These are phyloP conservation scores for Coemansia sp. DNA, from an alignment of 192 early-diverging fungal genomes.

Conservation along the genomic window DNA sequence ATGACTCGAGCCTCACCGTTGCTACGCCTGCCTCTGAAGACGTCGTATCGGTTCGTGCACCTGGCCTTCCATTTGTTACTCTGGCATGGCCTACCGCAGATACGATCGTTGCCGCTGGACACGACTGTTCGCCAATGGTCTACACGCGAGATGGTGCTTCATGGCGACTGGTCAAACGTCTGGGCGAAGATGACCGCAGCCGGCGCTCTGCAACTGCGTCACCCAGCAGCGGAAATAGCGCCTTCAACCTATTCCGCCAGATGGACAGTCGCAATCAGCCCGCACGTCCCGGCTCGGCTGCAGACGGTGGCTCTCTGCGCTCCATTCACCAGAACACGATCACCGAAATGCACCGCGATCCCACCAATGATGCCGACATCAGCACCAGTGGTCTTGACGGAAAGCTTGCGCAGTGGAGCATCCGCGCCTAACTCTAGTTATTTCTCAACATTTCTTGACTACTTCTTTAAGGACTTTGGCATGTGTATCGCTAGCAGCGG, in stretches of 20 bases:
- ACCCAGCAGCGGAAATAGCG: slow-evolving; percentile 63
- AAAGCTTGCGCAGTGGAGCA: slow-evolving; percentile 46
- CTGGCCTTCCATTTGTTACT: slow-evolving; percentile 73
- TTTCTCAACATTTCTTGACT: background rate
- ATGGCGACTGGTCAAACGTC: slow-evolving; percentile 57
- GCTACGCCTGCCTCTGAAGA: slow-evolving; percentile 65
- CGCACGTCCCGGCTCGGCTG: slow-evolving; percentile 15
- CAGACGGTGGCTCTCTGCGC: slow-evolving; percentile 59
- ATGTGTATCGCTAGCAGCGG: background rate
- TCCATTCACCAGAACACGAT: slow-evolving; percentile 98
- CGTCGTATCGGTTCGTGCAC: slow-evolving; percentile 60
- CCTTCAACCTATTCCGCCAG: slow-evolving; percentile 82
- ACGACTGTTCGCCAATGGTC: slow-evolving; percentile 91
- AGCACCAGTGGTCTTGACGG: slow-evolving; percentile 51
- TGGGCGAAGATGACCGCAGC: slow-evolving; percentile 79
- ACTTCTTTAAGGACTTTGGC: background rate
- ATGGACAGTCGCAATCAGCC: slow-evolving; percentile 86
- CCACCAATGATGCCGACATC: slow-evolving; percentile 29
- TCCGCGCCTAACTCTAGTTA: slow-evolving; percentile 22
- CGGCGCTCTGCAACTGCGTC: slow-evolving; percentile 47
- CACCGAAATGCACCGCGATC: slow-evolving; percentile 58
- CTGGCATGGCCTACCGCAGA: slow-evolving; percentile 74
- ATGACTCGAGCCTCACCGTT: slow-evolving; percentile 85
- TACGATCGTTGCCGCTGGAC: slow-evolving; percentile 83
- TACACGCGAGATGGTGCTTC: slow-evolving; percentile 59